A percentile compares a stretch with the other conserved stretches of the same genome.
Conservation (phyloP, 2,329 filamentous ascomycete species). For the Calonectria multiphialidica region DNA sequence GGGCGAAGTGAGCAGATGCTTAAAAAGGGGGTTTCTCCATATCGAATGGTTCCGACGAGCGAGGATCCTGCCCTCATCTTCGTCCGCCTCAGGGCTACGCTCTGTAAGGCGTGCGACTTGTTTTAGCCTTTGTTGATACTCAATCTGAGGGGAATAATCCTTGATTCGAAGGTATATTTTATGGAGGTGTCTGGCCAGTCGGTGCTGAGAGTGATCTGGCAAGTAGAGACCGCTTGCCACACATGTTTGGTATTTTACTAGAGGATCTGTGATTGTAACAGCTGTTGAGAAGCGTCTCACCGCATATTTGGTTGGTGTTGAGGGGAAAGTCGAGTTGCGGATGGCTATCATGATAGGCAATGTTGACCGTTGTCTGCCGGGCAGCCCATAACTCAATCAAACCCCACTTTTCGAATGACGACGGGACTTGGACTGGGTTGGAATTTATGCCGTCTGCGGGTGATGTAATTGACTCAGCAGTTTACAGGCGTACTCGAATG, state of each 20-base stretch:
- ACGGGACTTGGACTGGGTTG: neutral
- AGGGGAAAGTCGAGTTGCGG: conserved; percentile 19
- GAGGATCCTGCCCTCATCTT: conserved; percentile 51
- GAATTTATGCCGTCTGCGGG: neutral
- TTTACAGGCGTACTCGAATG: neutral
- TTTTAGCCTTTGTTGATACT: conserved; percentile 75
- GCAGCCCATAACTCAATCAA: neutral
- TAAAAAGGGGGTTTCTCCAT: conserved; percentile 69
- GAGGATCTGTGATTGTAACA: conserved; percentile 76
- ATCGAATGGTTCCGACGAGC: conserved; percentile 67
- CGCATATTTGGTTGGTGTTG: conserved; percentile 11
- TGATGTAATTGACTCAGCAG: too few relatives aligned
- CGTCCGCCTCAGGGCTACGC: conserved; percentile 44
- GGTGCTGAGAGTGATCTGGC: conserved; percentile 79
- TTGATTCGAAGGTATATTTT: conserved; percentile 82
- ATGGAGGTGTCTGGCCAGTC: conserved; percentile 80
- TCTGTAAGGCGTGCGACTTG: conserved; percentile 66
- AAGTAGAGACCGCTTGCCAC: conserved; percentile 74
- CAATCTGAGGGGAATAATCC: conserved; percentile 79
- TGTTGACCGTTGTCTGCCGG: neutral
- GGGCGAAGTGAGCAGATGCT: conserved; percentile 68
- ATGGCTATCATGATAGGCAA: conserved; percentile 1
- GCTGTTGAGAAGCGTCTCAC: conserved; percentile 59
- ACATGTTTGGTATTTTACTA: conserved; percentile 81
- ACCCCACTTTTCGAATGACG: neutral